Evolutionary conservation across 164 flowering plant genomes (phyloP).

Genomic region (Umbilicus rupestris): DNA sequence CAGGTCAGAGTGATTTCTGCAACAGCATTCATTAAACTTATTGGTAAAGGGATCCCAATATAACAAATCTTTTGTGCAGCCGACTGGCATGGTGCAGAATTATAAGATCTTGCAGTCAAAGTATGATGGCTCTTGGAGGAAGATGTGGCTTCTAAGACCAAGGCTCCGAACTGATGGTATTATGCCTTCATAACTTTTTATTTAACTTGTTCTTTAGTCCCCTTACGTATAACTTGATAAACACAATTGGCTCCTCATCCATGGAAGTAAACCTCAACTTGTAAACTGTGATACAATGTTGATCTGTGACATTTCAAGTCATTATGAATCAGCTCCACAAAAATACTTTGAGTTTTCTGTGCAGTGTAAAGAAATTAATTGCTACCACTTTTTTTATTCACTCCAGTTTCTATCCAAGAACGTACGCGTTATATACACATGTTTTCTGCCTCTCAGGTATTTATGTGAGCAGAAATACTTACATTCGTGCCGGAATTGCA

Average conservation of each 20-base stretch:
- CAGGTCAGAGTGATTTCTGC: constrained; percentile 39
- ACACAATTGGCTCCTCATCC: not conserved
- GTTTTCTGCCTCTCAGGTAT: constrained; percentile 43
- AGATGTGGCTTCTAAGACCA: constrained; percentile 96
- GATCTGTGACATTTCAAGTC: not conserved
- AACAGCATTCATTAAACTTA: not conserved
- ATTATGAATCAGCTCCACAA: not conserved
- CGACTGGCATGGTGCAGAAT: constrained; percentile 62
- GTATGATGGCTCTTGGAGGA: constrained; percentile 89
- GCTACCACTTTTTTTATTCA: not conserved
- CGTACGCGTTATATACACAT: not conserved
- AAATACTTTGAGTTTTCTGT: not conserved
- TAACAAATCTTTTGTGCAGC: constrained; percentile 27
- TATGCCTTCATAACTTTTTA: not conserved
- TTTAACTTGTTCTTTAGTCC: not conserved
- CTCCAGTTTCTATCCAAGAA: not conserved
- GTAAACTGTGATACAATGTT: not conserved
- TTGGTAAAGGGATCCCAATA: constrained; percentile 5
- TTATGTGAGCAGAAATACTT: constrained; percentile 95
- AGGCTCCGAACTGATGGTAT: constrained; percentile 91
- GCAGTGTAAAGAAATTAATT: not conserved
- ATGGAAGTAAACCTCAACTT: not conserved
- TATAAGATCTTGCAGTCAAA: constrained; percentile 63
- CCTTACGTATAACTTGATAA: not conserved
- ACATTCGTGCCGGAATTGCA: constrained; percentile 82